These are phyloP conservation scores for Leccinum imitatum DNA, from an alignment of 768 basidiomycete species.

Conservation along the genomic window DNA sequence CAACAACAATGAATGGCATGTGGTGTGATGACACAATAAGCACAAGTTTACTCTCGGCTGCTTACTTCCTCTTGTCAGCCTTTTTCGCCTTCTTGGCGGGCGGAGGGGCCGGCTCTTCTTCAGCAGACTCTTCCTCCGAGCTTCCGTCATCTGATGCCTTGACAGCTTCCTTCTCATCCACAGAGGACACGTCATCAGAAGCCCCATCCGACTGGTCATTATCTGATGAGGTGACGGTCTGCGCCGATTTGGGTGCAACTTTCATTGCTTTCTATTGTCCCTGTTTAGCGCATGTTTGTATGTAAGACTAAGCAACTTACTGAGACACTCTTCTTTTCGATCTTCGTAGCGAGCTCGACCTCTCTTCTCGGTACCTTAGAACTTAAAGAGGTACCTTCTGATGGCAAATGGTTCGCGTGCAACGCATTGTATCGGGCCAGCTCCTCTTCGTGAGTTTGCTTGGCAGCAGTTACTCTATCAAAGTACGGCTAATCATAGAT, in stretches of 20 bases:
- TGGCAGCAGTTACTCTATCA: slow-evolving; percentile 52
- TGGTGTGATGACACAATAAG: slow-evolving; percentile 8
- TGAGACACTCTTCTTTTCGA: slow-evolving; percentile 23
- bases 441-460: slow-evolving; percentile 60
- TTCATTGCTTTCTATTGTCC: slow-evolving; percentile 26
- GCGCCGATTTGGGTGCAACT: slow-evolving; percentile 24
- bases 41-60: slow-evolving; percentile 4
- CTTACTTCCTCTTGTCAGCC: slow-evolving; percentile 28
- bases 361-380: slow-evolving; percentile 30
- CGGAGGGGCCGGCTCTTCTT: slow-evolving; percentile 29
- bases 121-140: slow-evolving; percentile 28
- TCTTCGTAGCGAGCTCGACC: slow-evolving; percentile 30
- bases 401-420: slow-evolving; percentile 48
- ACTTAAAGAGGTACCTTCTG: slow-evolving; percentile 36
- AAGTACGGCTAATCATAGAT: slow-evolving; percentile 29
- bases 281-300: slow-evolving; percentile 18
- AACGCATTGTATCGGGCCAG: slow-evolving; percentile 65
- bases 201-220: slow-evolving; percentile 32
- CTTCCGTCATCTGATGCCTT: slow-evolving; percentile 24
- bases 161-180: slow-evolving; percentile 20
- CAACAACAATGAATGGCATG: slow-evolving; percentile 1
- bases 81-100: slow-evolving; percentile 32
- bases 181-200: slow-evolving; percentile 27
- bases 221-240: slow-evolving; percentile 27
- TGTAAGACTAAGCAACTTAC: slow-evolving; percentile 20